Evolutionary conservation across 2,329 filamentous ascomycete genomes (phyloP), one percentile per base, ranked within the genome.

Genomic region (Xylaria sp.): DNA sequence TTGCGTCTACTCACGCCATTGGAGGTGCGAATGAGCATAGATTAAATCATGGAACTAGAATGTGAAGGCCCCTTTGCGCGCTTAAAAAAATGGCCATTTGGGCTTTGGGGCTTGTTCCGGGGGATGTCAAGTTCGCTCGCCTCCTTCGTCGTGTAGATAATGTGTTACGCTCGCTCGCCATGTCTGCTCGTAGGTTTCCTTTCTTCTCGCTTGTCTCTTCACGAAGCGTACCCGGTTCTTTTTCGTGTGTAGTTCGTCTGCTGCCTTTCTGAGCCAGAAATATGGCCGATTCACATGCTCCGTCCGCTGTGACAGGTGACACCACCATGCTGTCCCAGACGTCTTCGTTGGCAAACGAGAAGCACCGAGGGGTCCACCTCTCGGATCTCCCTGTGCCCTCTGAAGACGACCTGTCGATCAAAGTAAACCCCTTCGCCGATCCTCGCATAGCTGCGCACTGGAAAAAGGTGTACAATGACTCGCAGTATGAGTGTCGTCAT

Each of bases 401-500:
- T 3, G 58, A 66, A 18, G 64, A 64, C 2, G 52, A 59, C 16
- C 10, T 59, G 4, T 30, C 35, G 39, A 39, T 65, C 34, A 60
- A 55, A 7, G 9, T 16, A 23, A 65, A 66, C 19, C 63, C 63
- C 1, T 66, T 66, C 42, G 18, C n/a, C 9, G 62, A 66, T 39
- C 65, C 61, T 11, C 48, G 54, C 11, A 34, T 59, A 2, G 73
- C 73, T 0, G 65, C 65, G 2, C 68, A 72, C 52, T 76, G 74
- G 73, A 66, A 64, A n/a, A 34, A 66, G 1, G 68, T 72, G 13
- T 76, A 76, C 57, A 70, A 75, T 2, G 63, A 69, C 1, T 68
- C 71, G 5, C 58, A 67, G 10, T 85, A 84, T 63, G 82, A 85
- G 66, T 81, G 82, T 9, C 72, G 76, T 7, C 80, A 85, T 70